Evolutionary conservation across 345 rosid species (phyloP), one percentile per base, ranked within the genome.

Genomic region (Cardamine chenopodiifolia): DNA sequence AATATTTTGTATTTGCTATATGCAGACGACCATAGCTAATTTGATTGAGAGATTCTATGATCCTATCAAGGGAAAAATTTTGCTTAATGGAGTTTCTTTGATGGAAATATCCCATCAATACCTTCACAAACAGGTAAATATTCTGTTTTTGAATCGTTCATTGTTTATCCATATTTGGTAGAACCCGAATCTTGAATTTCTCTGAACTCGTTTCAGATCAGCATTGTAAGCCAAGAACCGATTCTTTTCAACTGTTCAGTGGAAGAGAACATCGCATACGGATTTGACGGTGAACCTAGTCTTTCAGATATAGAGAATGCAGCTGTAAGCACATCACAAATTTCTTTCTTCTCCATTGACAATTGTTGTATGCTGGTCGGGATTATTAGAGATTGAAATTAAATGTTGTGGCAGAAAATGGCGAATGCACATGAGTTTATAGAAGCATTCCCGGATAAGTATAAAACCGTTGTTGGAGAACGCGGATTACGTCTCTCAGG

Each of bases 171-270:
- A 39, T 49, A 59, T 22, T 25, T 10, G 32, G 15, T 47, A 58
- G 17, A 56, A 22, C 15, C 4, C n/a, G 17, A 52, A 32, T 73
- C 61, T 53, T 60, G 35, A 37, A 40, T 11, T 18, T 25, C 13
- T 64, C 59, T 8, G 4, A 23, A 14, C 34, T 2, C 2, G 7
- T 57, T 77, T 42, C 85, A 94, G 98, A 78, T 90, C 40, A 91
- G 97, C 78, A 91, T 94, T 82, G 98, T 94, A 54, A 94, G 98
- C 83, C 98, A 94, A 77, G 98, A 94, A 82, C 98, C 98, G 1
- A 81, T 88, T 82, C 97, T 91, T 56, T 81, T 83, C 77, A 83
- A 78, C 72, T 78, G 84, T 71, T 81, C 86, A 34, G 60, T 83
- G 7, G 79, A 78, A 72, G 86, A 78, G 65, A 83, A 81, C 79